A percentile compares a stretch with the other conserved stretches of the same genome.
phyloP scores from a whole-genome alignment of 331 rosid genomes.

The Malus hybrid region DNA sequence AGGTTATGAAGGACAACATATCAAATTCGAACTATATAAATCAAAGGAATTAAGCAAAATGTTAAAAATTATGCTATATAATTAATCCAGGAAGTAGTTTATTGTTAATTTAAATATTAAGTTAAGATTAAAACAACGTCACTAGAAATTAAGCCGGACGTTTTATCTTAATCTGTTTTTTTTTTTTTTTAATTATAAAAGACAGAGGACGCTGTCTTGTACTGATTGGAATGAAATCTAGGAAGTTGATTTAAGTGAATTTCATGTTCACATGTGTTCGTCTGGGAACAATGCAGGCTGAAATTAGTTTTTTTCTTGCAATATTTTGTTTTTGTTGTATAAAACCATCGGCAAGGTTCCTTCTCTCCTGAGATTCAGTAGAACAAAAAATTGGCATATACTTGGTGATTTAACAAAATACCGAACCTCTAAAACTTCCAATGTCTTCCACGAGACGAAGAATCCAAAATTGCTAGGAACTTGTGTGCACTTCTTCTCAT shows the following conservation, averaged over 20 bases:
- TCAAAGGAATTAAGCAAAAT: not conserved
- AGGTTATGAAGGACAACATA: no score
- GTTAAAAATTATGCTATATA: not conserved
- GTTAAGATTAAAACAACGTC: not conserved
- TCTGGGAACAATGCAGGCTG: not conserved
- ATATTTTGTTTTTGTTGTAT: not conserved
- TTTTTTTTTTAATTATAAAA: not conserved
- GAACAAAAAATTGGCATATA: no score
- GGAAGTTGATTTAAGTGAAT: no score
- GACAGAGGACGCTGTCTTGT: not conserved
- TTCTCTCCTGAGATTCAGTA: no score
- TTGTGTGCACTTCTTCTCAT: no score
- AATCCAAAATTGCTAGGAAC: no score
- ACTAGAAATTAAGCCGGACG: constrained; percentile 23
- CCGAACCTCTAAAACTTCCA: no score
- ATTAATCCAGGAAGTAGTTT: not conserved
- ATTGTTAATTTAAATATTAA: not conserved
- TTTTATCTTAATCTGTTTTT: not conserved
- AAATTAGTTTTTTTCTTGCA: not conserved
- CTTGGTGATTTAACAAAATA: no score
- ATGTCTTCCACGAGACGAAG: no score
- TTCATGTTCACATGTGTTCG: not conserved
- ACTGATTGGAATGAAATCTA: not conserved
- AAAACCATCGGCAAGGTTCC: no score
- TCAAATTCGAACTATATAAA: not conserved